Conservation (phyloP, 768 basidiomycete genomes). For the Pluteus cervinus region DNA sequence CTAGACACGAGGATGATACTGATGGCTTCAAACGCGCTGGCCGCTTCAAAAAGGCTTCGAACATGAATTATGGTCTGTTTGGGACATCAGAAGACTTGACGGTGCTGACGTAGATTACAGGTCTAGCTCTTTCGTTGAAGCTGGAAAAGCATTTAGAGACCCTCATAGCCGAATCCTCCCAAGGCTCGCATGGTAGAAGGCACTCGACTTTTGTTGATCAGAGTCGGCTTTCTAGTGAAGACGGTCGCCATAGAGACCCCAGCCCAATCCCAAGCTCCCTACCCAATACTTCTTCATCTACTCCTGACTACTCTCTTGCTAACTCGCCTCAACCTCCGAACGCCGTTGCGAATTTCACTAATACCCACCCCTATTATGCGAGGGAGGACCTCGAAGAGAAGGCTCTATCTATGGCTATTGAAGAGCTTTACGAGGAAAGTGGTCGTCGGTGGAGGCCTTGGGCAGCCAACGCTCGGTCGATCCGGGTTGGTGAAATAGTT, state of each 20-base stretch:
- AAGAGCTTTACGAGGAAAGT: constrained; percentile 59
- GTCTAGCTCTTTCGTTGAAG: constrained; percentile 62
- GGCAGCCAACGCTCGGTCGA: constrained; percentile 66
- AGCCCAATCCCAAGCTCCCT: not conserved
- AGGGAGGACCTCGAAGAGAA: constrained; percentile 58
- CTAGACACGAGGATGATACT: constrained; percentile 45
- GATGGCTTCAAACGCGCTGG: constrained; percentile 69
- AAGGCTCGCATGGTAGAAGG: not conserved
- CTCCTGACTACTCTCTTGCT: too few species aligned
- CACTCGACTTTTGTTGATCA: not conserved
- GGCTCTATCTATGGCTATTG: constrained; percentile 66
- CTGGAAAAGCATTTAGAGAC: constrained; percentile 41
- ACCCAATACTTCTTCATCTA: constrained; percentile 12
- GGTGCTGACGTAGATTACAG: constrained; percentile 3
- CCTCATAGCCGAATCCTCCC: constrained; percentile 24
- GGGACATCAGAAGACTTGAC: not conserved
- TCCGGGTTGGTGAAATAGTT: constrained; percentile 72
- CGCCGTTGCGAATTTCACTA: constrained; percentile 13
- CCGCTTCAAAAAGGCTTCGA: constrained; percentile 91
- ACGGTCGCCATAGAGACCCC: constrained; percentile 39
- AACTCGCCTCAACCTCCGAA: constrained; percentile 13
- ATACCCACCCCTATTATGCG: constrained; percentile 3
- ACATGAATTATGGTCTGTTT: constrained; percentile 70
- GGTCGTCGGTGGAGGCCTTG: constrained; percentile 53
- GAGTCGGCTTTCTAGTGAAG: not conserved